Conservation (phyloP, 2,329 filamentous ascomycete species). For the Aureobasidium subglaciale region DNA sequence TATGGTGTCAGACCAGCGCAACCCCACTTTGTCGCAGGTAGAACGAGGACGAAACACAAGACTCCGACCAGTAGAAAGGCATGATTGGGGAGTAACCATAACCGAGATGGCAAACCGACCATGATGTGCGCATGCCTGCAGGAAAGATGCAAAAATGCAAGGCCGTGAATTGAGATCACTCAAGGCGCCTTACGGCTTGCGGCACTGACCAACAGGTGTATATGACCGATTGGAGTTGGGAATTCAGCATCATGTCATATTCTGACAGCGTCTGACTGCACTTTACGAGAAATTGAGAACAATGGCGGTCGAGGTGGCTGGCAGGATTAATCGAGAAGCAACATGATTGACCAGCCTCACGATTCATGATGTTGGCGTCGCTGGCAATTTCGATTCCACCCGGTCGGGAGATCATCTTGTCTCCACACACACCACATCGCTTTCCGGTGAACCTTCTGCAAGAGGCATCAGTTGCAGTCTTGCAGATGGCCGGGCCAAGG, state of each 20-base stretch:
- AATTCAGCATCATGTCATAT: not conserved
- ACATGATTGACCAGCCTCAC: slow-evolving; percentile 6
- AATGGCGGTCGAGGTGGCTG: slow-evolving; percentile 6
- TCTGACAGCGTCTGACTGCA: slow-evolving; percentile 5
- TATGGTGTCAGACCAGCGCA: not conserved
- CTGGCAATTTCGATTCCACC: slow-evolving; percentile 6
- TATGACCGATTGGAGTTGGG: not conserved
- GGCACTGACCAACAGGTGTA: slow-evolving; percentile 1
- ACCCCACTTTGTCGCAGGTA: slow-evolving; percentile 12
- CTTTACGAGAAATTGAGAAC: not conserved
- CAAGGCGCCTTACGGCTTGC: not conserved
- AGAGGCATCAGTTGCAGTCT: not conserved
- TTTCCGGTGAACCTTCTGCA: slow-evolving; percentile 12
- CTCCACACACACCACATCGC: slow-evolving; percentile 6
- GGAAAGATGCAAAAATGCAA: not conserved
- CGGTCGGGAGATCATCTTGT: slow-evolving; percentile 9
- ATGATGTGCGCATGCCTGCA: not conserved
- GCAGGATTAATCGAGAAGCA: slow-evolving; percentile 1
- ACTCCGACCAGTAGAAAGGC: not conserved
- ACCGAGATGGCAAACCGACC: not conserved
- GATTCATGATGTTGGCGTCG: not conserved
- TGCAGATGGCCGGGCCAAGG: slow-evolving; percentile 3
- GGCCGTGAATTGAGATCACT: not conserved
- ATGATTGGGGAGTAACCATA: not conserved
- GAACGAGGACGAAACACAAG: not conserved